Evolutionary conservation across 768 basidiomycete genomes (phyloP), one percentile per base, ranked within the genome.

Genomic region (Russula virescens): DNA sequence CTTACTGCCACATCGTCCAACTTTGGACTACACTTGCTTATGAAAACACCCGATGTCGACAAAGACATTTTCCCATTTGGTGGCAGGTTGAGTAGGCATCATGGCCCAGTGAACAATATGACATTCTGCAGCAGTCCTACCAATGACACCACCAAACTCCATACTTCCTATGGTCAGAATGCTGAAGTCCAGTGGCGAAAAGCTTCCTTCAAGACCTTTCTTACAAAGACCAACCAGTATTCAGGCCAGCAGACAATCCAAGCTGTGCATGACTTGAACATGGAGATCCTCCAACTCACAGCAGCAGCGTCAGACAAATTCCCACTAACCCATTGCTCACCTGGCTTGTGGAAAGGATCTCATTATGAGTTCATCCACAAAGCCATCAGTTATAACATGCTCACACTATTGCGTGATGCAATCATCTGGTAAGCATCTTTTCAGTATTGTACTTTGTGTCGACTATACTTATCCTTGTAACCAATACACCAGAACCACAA

Each of bases 71-170:
- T 86, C 64, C 73, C 81, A 6, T 92, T 93, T 68, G 91, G 89
- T 28, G 89, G 89, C 3, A 88, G 89, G 1, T 76, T 90, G 35
- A 89, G 85, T 65, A 91, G 90, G 1, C 91, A 93, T 68, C 89
- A 91, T 71, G 87, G 85, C 43, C 83, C 79, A 68, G 78, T 93
- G 19, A 91, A 85, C 66, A 89, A 86, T 65, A 86, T 93, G 78
- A 77, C 83, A 25, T 93, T 90, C 68, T 90, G 88, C 71, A 89
- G 90, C 0, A 89, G 89, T 2, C 83, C 79, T 66, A 82, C 82
- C 47, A 79, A 83, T 65, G 88, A 90, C 68, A 82, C 80, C 66
- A 76, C 80, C n/a, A 65, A 70, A 25, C 66, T 73, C 14, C 66
- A 66, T 25, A 55, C 68, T 25, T 68, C 71, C 19, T 72, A 73